Base-by-base conservation (phyloP, 805 yeast genomes). In the Wickerhamiella vanderwaltii region DNA sequence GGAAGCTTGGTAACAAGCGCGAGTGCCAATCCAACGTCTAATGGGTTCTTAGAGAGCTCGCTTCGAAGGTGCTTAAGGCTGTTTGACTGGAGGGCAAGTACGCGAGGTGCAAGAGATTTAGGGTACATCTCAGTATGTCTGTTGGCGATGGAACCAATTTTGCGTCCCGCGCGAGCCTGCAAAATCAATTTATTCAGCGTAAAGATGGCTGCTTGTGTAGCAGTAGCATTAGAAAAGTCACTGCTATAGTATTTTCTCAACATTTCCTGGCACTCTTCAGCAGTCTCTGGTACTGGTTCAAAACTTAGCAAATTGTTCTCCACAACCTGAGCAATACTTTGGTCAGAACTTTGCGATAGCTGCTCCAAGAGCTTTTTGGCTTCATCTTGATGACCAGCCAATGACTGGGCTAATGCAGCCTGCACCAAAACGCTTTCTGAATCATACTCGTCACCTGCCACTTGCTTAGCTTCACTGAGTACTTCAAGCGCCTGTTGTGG, bases 341-440 rank as follows among this genome's bases (percentile, higher is more conserved):
- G 46, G 51, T 72, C 75, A 26, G 64, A 44, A 6, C 50, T 44
- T 4, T 52, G 47, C 28, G 63, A 63, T 9, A 67, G 47, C 2
- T 54, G 48, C 3, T 62, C 51, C 39, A 75, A 59, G 3, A 73
- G 56, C 2, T 51, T 43, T 29, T 52, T 37, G 1, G 76, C 65
- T 29, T 64, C 64, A 1, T 52, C 63, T 2, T 40, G 35, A 12
- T 66, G 51, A 6, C 69, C 70, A 29, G 48, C 35, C 12, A 61
- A 43, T 28, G 66, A 68, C 40, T 71, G 59, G 15, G 72, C 69
- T 50, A 69, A 77, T 2, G 82, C 77, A 23, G 69, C 70, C 48
- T 80, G 79, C 33, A 77, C 56, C 44, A 67, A 57, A 16, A 78
- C 84, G 31, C 58, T 51, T 4, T 61, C 54, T 38, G 66, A 60